Evolutionary conservation across 352 stramenopile genomes (phyloP).

Genomic region (Phytophthora pini): DNA sequence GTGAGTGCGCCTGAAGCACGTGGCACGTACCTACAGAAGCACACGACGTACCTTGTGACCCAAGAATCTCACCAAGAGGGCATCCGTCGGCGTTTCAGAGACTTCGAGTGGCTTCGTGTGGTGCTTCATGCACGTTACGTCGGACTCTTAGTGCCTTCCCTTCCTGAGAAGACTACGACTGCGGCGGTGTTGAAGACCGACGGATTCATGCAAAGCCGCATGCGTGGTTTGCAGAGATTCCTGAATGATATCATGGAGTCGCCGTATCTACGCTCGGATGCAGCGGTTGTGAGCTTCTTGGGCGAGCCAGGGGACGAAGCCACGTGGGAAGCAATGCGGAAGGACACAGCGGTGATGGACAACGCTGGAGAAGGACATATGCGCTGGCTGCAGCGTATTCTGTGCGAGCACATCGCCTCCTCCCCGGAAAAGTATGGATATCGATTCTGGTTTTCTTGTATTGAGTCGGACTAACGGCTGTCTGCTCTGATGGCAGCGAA

Average conservation of each 20-base stretch:
- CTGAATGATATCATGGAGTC: constrained; percentile 61
- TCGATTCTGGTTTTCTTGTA: background rate
- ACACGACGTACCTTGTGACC: constrained; percentile 73
- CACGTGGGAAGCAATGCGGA: constrained; percentile 69
- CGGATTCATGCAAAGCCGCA: constrained; percentile 64
- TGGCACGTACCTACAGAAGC: constrained; percentile 73
- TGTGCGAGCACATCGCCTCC: constrained; percentile 34
- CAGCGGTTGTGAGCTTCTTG: constrained; percentile 61
- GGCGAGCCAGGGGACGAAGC: constrained; percentile 43
- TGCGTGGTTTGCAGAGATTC: constrained; percentile 65
- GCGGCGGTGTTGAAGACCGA: constrained; percentile 51
- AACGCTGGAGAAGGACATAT: constrained; percentile 67
- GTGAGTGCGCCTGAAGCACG: constrained; percentile 64
- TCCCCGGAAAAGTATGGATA: constrained; percentile 48
- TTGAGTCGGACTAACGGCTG: background rate
- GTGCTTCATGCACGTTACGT: constrained; percentile 68
- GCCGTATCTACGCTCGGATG: constrained; percentile 65
- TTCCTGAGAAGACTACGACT: constrained; percentile 69
- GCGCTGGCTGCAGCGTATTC: constrained; percentile 71
- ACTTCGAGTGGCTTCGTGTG: constrained; percentile 78
- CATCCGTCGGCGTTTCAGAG: constrained; percentile 70
- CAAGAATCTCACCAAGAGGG: constrained; percentile 35
- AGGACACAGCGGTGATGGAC: constrained; percentile 58
- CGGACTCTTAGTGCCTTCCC: constrained; percentile 67
- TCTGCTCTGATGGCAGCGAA: constrained; percentile 31